Evolutionary conservation across 148 eudicot genomes (phyloP), one percentile per base, ranked within the genome.

Genomic region (Camellia sinensis): DNA sequence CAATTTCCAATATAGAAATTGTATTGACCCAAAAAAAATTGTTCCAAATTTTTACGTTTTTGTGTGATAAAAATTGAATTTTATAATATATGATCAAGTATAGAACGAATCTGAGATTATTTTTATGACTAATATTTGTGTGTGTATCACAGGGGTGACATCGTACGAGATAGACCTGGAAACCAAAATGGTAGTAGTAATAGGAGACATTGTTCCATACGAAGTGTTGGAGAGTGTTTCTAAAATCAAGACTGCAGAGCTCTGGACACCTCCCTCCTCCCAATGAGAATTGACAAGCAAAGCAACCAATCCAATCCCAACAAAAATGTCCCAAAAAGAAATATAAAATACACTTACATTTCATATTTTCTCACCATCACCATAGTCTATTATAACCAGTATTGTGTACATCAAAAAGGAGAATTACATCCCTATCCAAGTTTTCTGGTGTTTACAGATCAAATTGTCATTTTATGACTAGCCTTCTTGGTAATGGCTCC

Each of bases 151-250:
- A 94, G 98, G 98, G 77, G 97, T 95, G 63, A 93, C 81, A 6
- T 93, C 97, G 4, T 95, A 93, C 81, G 85, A 93, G 85, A 88
- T 95, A 68, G 98, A 95, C 75, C 70, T 95, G 80, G 97, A 95
- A 84, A 90, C 90, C 77, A 93, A 93, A 83, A 95, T 88, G 98
- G 98, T 95, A 83, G 93, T 95, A 53, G 92, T 95, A 0, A 91
- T 83, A 6, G 98, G 98, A 73, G 97, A 95, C 78, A 86, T 95
- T 76, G 84, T 90, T 64, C 97, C 98, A 18, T 88, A 83, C 50
- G 91, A 95, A 84, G 97, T 95, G 54, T 84, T 95, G 82, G 92
- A 91, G 86, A 91, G 93, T 81, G 84, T 95, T 76, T 91, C 97
- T 0, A 93, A 87, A 84, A 93, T 95, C 50, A 95, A 95, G 85